Conservation (phyloP, 23 red algal genomes). For the Gracilaria gracilis region DNA sequence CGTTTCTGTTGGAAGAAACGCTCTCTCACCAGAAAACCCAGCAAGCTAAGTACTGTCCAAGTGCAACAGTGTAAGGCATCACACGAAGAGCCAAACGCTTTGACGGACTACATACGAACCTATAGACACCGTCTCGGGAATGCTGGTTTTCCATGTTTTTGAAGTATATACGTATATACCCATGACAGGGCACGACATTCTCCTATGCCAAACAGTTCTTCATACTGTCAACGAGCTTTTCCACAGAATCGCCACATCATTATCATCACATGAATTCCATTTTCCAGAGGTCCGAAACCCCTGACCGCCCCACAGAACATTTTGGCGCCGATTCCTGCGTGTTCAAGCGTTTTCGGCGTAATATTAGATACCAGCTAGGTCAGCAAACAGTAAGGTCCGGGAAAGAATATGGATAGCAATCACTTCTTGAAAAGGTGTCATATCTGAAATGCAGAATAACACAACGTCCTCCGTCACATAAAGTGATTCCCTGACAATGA, state of each 20-base stretch:
- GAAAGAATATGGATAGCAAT: not conserved
- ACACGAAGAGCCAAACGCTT: not conserved
- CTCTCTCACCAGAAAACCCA: no score
- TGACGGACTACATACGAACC: not conserved
- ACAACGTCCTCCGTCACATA: not conserved
- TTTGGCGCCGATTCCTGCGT: not conserved
- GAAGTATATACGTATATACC: constrained; percentile 25
- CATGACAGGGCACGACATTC: constrained; percentile 13
- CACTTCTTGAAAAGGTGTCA: constrained; percentile 32
- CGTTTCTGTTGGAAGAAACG: no score
- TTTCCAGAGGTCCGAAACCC: not conserved
- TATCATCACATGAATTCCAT: constrained; percentile 9
- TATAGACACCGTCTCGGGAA: not conserved
- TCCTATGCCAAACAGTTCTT: constrained; percentile 21
- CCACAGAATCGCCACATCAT: constrained; percentile 8
- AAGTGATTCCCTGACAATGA: not conserved
- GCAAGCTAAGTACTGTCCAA: no score
- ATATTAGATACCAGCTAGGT: constrained; percentile 36
- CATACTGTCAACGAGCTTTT: not conserved
- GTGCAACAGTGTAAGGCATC: not conserved
- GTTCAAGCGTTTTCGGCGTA: not conserved
- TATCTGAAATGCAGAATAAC: not conserved
- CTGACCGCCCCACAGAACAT: not conserved
- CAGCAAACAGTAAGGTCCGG: constrained; percentile 14
- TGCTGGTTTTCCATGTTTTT: constrained; percentile 6